phyloP scores from a whole-genome alignment of 2,329 filamentous ascomycete genomes.

The Dichotomopilus funicola region DNA sequence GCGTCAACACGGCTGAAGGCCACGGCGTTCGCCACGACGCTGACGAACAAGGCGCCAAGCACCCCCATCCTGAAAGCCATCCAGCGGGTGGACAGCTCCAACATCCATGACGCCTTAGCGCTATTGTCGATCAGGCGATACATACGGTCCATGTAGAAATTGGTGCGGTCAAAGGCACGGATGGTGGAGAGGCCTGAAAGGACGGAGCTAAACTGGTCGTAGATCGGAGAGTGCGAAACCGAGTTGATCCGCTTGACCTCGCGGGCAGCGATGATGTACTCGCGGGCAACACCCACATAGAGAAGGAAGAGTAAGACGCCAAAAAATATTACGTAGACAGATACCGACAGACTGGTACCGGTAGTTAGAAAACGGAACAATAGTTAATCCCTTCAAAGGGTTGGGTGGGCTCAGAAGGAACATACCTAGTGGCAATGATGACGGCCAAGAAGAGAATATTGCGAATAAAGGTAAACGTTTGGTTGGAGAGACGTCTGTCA shows the following conservation, averaged over 20 bases:
- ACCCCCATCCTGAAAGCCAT: slow-evolving; percentile 35
- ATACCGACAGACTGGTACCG: slow-evolving; percentile 27
- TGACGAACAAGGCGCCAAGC: slow-evolving; percentile 34
- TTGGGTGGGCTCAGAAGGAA: neutral
- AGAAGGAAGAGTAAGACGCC: slow-evolving; percentile 30
- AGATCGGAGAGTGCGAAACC: slow-evolving; percentile 36
- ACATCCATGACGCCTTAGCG: slow-evolving; percentile 29
- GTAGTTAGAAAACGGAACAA: neutral
- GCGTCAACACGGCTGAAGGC: slow-evolving; percentile 32
- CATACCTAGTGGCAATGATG: slow-evolving; percentile 32
- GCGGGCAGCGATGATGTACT: slow-evolving; percentile 34
- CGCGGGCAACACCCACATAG: slow-evolving; percentile 30
- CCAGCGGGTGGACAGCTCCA: slow-evolving; percentile 30
- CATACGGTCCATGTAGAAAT: slow-evolving; percentile 33
- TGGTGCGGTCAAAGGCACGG: slow-evolving; percentile 33
- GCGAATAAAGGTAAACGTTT: slow-evolving; percentile 27
- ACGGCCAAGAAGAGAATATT: slow-evolving; percentile 29
- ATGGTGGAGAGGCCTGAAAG: slow-evolving; percentile 37
- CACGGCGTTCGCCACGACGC: slow-evolving; percentile 32
- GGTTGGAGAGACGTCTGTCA: slow-evolving; percentile 30
- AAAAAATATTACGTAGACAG: slow-evolving; percentile 32
- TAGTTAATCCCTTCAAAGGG: neutral
- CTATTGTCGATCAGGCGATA: slow-evolving; percentile 29
- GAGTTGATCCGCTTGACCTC: slow-evolving; percentile 38
- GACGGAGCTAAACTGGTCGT: slow-evolving; percentile 36